phyloP scores from a whole-genome alignment of 805 yeast species.

The Wilhelminamyces savonicus region DNA sequence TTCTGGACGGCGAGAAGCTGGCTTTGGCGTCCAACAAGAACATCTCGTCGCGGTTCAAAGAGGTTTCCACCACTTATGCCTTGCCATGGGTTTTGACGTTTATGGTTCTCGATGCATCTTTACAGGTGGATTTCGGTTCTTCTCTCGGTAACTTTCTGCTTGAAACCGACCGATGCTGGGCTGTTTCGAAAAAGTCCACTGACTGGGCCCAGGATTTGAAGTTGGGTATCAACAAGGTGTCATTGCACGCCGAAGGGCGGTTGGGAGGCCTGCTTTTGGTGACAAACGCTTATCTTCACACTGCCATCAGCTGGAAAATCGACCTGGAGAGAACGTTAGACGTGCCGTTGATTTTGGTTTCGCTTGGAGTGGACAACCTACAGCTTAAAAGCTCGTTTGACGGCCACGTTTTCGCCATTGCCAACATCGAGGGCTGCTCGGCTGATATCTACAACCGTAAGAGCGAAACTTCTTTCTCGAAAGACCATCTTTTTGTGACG shows the following conservation, averaged over 20 bases:
- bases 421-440: constrained; percentile 40
- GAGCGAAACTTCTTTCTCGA: constrained; percentile 38
- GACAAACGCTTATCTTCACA: constrained; percentile 44
- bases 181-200: constrained; percentile 56
- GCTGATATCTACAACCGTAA: constrained; percentile 66
- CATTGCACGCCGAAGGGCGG: constrained; percentile 64
- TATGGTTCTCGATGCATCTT: constrained; percentile 43
- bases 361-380: constrained; percentile 49
- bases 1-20: too few relatives aligned
- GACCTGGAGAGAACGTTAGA: constrained; percentile 34
- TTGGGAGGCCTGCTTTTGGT: constrained; percentile 63
- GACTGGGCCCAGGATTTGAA: constrained; percentile 69
- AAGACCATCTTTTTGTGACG: constrained; percentile 56
- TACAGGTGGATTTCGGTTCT: constrained; percentile 74
- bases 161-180: constrained; percentile 57
- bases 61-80: constrained; percentile 56
- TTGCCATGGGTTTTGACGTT: constrained; percentile 71
- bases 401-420: constrained; percentile 75
- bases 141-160: constrained; percentile 66
- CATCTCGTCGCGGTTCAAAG: constrained; percentile 43
- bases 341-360: constrained; percentile 63
- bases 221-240: constrained; percentile 48
- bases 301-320: constrained; percentile 68
- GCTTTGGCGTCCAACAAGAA: constrained; percentile 24
- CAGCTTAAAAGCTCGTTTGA: constrained; percentile 69